Conservation (phyloP, 768 basidiomycete species). For the Chalciporus sphaerocephalus region DNA sequence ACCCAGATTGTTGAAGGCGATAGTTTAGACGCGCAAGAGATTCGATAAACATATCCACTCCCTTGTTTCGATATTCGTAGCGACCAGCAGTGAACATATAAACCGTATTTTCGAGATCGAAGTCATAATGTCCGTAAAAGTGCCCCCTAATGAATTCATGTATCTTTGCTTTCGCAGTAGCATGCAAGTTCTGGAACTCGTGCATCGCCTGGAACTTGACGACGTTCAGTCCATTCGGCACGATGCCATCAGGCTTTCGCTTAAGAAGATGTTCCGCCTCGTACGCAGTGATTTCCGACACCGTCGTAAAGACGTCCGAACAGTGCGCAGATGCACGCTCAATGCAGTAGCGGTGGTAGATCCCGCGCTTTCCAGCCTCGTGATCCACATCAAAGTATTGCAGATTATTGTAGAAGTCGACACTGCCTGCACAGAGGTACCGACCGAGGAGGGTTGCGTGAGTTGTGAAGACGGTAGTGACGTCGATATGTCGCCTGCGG, state of each 20-base stretch:
- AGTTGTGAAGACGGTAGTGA: slow-evolving; percentile 98
- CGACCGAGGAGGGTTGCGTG: slow-evolving; percentile 98
- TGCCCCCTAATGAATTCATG: slow-evolving; percentile 97
- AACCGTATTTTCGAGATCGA: slow-evolving; percentile 88
- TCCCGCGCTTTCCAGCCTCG: slow-evolving; percentile 97
- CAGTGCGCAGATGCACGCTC: slow-evolving; percentile 93
- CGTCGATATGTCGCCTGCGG: slow-evolving; percentile 94
- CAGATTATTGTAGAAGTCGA: slow-evolving; percentile 99
- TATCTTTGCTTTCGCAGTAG: slow-evolving; percentile 93
- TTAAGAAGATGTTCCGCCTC: slow-evolving; percentile 95
- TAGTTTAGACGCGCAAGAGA: slow-evolving; percentile 81
- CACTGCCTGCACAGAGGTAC: slow-evolving; percentile 95
- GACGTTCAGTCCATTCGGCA: slow-evolving; percentile 97
- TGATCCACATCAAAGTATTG: slow-evolving; percentile 99
- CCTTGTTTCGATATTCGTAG: slow-evolving; percentile 99
- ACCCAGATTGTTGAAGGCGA: slow-evolving; percentile 56
- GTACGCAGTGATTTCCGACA: slow-evolving; percentile 97
- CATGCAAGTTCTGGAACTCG: slow-evolving; percentile 96
- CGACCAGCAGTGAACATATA: slow-evolving; percentile 99
- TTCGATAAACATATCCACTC: slow-evolving; percentile 99
- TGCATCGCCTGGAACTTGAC: slow-evolving; percentile 99
- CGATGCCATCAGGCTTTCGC: slow-evolving; percentile 93
- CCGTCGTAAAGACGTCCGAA: slow-evolving; percentile 96
- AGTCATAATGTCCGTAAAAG: slow-evolving; percentile 97
- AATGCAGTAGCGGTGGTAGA: slow-evolving; percentile 97